Percentiles rank a stretch among this genome's conserved stretches.
Conservation (phyloP, 2,329 filamentous ascomycete species). For the Thelonectria olida region DNA sequence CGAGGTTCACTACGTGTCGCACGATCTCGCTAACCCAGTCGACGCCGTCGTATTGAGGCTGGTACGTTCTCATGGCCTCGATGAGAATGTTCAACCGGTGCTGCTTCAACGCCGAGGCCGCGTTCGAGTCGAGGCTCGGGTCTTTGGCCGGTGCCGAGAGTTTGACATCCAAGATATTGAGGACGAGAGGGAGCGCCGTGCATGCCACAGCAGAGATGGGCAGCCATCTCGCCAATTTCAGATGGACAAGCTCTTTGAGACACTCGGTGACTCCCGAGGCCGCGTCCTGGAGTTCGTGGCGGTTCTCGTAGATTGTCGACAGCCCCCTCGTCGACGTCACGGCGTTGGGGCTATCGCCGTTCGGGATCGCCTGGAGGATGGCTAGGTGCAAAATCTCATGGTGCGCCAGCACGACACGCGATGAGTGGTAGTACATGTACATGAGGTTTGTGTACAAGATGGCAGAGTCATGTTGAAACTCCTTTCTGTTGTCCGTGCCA, state of each 20-base stretch:
- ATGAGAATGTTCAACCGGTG: slow-evolving; percentile 55
- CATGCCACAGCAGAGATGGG: slow-evolving; percentile 56
- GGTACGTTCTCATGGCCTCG: slow-evolving; percentile 56
- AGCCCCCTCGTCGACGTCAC: slow-evolving; percentile 38
- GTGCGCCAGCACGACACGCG: slow-evolving; percentile 53
- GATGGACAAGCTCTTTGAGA: slow-evolving; percentile 56
- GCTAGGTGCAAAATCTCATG: slow-evolving; percentile 56
- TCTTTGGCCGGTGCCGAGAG: slow-evolving; percentile 37
- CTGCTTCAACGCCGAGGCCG: slow-evolving; percentile 51
- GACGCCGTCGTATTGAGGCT: slow-evolving; percentile 56
- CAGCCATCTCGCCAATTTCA: slow-evolving; percentile 55
- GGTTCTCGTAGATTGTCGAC: slow-evolving; percentile 50
- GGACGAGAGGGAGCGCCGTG: slow-evolving; percentile 45
- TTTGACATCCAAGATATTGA: slow-evolving; percentile 48
- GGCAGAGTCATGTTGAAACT: slow-evolving; percentile 52
- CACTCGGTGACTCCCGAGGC: slow-evolving; percentile 55
- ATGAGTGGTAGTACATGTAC: slow-evolving; percentile 63
- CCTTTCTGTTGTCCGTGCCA: slow-evolving; percentile 34
- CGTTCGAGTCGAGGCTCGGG: slow-evolving; percentile 23
- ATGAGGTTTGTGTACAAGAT: slow-evolving; percentile 58
- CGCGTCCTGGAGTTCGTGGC: slow-evolving; percentile 55
- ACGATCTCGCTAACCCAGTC: slow-evolving; percentile 56
- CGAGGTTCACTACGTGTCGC: slow-evolving; percentile 53
- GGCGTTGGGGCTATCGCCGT: slow-evolving; percentile 41
- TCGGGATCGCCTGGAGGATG: slow-evolving; percentile 48